These are phyloP conservation scores for Achaetomium macrosporum DNA, from an alignment of 2,329 filamentous ascomycete species.

Conservation along the genomic window DNA sequence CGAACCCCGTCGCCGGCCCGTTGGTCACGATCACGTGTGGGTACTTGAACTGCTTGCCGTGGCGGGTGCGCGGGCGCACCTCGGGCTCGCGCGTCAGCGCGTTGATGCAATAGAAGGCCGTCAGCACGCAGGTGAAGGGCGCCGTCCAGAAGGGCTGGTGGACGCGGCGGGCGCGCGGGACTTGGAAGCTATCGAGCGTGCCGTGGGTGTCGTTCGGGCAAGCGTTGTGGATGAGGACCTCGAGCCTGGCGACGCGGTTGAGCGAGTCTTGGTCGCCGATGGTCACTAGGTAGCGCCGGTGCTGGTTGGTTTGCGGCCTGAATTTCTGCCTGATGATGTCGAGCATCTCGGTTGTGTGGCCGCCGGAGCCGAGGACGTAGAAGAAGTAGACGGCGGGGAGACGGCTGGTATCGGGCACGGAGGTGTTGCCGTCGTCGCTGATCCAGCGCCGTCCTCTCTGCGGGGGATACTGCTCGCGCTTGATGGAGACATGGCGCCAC, in stretches of 20 bases:
- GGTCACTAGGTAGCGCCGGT: conserved; percentile 77
- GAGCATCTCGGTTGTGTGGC: conserved; percentile 93
- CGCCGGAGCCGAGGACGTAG: conserved; percentile 84
- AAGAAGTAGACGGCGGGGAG: conserved; percentile 52
- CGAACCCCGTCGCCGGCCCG: conserved; percentile 80
- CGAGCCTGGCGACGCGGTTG: conserved; percentile 57
- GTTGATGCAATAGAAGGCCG: conserved; percentile 40
- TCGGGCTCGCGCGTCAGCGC: conserved; percentile 29
- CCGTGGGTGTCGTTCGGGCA: conserved; percentile 33
- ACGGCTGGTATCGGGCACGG: conserved; percentile 9
- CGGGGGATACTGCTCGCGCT: not conserved
- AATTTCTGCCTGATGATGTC: conserved; percentile 65
- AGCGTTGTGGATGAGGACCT: conserved; percentile 40
- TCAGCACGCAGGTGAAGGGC: conserved; percentile 60
- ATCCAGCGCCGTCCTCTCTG: conserved; percentile 4
- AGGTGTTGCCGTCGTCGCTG: not conserved
- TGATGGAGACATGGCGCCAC: conserved; percentile 19
- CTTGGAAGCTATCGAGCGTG: conserved; percentile 57
- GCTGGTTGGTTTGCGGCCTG: conserved; percentile 45
- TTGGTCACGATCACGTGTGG: conserved; percentile 81
- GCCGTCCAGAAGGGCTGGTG: conserved; percentile 75
- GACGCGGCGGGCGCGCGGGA: conserved; percentile 72
- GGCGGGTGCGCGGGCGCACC: conserved; percentile 12
- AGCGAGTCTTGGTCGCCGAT: conserved; percentile 70
- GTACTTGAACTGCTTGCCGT: conserved; percentile 33